Base-by-base conservation (phyloP, 2,329 filamentous ascomycete species). In the Bipolaris sorokiniana region DNA sequence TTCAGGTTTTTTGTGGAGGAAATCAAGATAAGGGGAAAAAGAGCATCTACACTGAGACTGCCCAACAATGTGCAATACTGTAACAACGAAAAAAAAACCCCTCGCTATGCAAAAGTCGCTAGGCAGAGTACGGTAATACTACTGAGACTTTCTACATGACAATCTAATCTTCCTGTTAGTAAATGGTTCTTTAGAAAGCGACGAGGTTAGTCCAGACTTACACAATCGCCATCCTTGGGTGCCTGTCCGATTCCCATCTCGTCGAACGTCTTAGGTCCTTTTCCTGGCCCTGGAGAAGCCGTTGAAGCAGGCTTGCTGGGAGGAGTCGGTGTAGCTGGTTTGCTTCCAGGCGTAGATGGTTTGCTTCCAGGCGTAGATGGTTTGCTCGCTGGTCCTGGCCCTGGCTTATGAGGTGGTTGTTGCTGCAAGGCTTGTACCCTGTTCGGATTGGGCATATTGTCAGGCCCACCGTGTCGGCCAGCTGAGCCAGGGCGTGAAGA, bases 201-300 rank as follows among this genome's bases (percentile, higher is more conserved):
- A 22, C 16, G n/a, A 45, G 7, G 20, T 22, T 31, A 5, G 3
- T 15, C 10, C 33, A 33, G 22, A 38, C 85, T 81, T 86, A 97
- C 93, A 81, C 94, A 99, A 78, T 98, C 93, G 65, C 86, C 86
- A n/a, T 97, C 91, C 60, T 88, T 85, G 77, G 95, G 93, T 46
- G 84, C 88, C 69, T 88, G 85, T 6, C 92, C 91, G 67, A 99
- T 94, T 37, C 95, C 95, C 95, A 99, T 99, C 74, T 96, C 93
- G 74, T 97, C 94, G 76, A 99, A 99, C 0, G 95, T 98, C 68
- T 95, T 91, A 1, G 95, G 94, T 10, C 94, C 95, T 72, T 92
- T 91, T 48, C 83, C 84, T 31, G 85, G 81, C 44, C 75, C 59
- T 56, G 63, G 58, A 23, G 64, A 44, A 22, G 64, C 59, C n/a